Evolutionary conservation across 495 filamentous ascomycete genomes (phyloP), one percentile per base, ranked within the genome.

Genomic region (Tuber umbilicatum): DNA sequence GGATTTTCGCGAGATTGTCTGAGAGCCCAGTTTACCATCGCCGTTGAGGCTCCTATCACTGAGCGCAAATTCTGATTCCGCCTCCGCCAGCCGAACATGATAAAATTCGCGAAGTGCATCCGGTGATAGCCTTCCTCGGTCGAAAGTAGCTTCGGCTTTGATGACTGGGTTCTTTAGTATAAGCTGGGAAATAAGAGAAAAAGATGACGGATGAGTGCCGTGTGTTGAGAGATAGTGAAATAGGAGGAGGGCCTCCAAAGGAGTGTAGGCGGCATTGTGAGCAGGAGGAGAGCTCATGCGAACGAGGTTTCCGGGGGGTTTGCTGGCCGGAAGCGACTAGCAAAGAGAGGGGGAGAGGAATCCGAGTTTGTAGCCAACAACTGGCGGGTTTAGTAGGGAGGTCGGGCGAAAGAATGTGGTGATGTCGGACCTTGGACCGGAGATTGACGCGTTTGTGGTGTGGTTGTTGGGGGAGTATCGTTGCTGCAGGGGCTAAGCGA

Each of bases 181-280:
- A 39, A 89, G 83, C 69, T 91, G 87, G 71, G 94, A 94, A 73
- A 97, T 92, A 64, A 85, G 86, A 68, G 83, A 84, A 83, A 97
- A 97, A 72, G 87, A 89, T 68, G 88, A 78, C 27, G 88, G 85
- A 68, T 89, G 86, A 73, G 88, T 84, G 80, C 92, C 91, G 82
- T 90, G 87, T 55, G 87, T 83, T 69, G 88, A 87, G 69, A 99
- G 88, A 16, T 91, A 90, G 84, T 96, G 93, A 84, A 97, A 95
- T 76, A 99, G 89, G 73, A 97, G 88, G 31, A 97, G 87, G 45
- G 89, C 90, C 87, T 97, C 94, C 85, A 97, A 91, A 72, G 91
- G 90, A 75, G 93, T 94, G 84, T 94, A 94, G 77, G 87, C 84
- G 70, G 84, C 75, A 74, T 69, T 78, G 72, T 78, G 69, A 19